Conservation (phyloP, 2,329 filamentous ascomycete genomes). For the Sporothrix pseudoabietina region DNA sequence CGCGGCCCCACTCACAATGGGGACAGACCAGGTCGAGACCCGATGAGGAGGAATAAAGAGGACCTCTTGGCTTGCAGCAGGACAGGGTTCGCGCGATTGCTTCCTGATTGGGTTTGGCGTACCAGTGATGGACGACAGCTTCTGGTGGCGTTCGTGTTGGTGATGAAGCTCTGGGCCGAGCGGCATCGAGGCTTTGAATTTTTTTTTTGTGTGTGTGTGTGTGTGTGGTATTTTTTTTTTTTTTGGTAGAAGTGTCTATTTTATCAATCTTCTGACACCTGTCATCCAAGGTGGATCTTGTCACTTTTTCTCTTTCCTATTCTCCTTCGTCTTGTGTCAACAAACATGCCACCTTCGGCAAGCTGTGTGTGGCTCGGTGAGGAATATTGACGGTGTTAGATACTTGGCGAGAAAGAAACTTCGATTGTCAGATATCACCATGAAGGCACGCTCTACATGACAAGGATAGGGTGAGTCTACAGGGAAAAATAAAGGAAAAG, state of each 20-base stretch:
- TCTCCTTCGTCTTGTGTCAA: not conserved
- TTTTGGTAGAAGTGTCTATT: not conserved
- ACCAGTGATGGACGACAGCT: not conserved
- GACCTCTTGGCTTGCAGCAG: not conserved
- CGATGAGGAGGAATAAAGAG: not conserved
- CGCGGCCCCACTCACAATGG: constrained; percentile 3
- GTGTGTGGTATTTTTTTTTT: not conserved
- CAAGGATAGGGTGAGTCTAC: not conserved
- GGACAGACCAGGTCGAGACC: not conserved
- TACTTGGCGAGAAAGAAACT: not conserved
- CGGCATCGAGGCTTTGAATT: not conserved
- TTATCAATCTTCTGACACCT: not conserved
- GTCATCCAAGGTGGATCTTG: not conserved
- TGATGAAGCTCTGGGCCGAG: not conserved
- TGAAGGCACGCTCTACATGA: not conserved
- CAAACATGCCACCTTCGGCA: constrained; percentile 9
- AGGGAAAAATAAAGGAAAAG: not conserved
- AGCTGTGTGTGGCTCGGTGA: not conserved
- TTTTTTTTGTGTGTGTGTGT: not conserved
- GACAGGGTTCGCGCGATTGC: constrained; percentile 19
- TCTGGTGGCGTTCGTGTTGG: not conserved
- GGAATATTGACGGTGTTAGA: not conserved
- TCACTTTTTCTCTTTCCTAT: not conserved
- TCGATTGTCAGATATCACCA: not conserved
- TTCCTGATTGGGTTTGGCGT: not conserved